phyloP scores from a whole-genome alignment of 192 early-diverging fungal species.

The Gonapodya prolifera region DNA sequence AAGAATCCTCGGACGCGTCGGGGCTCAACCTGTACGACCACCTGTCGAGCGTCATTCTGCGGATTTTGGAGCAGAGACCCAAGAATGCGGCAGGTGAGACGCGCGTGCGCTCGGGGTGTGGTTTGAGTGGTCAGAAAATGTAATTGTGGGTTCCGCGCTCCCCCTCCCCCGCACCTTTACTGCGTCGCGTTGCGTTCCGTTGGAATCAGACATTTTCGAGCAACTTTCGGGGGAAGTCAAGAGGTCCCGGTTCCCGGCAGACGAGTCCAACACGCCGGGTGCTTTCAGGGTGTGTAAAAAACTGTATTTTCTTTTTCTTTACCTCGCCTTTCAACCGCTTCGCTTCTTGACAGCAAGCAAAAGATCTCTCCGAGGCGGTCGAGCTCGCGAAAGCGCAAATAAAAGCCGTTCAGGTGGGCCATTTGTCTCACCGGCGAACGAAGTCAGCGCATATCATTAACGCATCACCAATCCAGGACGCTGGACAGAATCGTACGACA shows the following conservation, averaged over 20 bases:
- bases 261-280: constrained; percentile 1
- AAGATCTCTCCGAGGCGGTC: not conserved
- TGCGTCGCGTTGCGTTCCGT: not conserved
- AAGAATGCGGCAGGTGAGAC: constrained; percentile 4
- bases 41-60: not conserved
- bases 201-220: constrained; percentile 7
- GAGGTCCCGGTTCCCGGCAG: constrained; percentile 4
- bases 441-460: not conserved
- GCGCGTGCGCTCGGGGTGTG: not conserved
- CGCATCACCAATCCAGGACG: not conserved
- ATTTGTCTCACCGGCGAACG: not conserved
- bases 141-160: no score
- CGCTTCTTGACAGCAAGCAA: not conserved
- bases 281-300: constrained; percentile 10
- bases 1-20: not conserved
- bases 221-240: constrained; percentile 9
- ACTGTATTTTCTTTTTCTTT: not conserved
- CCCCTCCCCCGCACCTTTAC: no score
- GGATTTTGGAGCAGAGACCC: not conserved
- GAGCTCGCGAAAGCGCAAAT: constrained; percentile 8
- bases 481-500: not conserved
- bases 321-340: not conserved
- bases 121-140: no score
- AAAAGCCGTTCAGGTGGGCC: not conserved
- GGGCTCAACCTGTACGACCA: constrained; percentile 8